These are phyloP conservation scores for Pseudotsuga menziesii DNA, from an alignment of 75 land plant genomes.

Conservation along the genomic window DNA sequence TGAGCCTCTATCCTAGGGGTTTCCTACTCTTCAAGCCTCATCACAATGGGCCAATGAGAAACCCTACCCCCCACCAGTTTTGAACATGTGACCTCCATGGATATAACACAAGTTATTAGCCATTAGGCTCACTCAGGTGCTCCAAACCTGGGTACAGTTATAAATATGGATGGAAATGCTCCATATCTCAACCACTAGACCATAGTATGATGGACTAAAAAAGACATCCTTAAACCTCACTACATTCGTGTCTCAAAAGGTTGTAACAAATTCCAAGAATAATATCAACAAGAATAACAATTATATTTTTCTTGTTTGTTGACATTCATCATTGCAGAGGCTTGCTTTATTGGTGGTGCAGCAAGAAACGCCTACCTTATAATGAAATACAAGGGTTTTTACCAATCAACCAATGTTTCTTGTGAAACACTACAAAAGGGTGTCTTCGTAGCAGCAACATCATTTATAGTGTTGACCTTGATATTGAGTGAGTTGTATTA, in stretches of 20 bases:
- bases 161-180: too few relatives aligned
- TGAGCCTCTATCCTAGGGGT: too few relatives aligned
- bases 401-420: constrained; percentile 39
- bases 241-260: background rate
- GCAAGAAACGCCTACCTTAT: constrained; percentile 67
- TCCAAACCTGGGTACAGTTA: background rate
- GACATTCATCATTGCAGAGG: constrained; percentile 70
- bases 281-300: background rate
- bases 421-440: constrained; percentile 80
- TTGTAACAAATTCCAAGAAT: background rate
- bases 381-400: constrained; percentile 42
- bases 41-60: too few relatives aligned
- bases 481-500: constrained; percentile 77
- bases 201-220: too few relatives aligned
- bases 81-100: too few relatives aligned
- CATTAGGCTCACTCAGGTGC: too few relatives aligned
- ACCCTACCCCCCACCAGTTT: too few relatives aligned
- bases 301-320: constrained; percentile 43
- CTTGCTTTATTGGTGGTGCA: constrained; percentile 78
- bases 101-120: too few relatives aligned
- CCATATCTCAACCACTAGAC: background rate
- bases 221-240: background rate
- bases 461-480: constrained; percentile 78
- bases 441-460: constrained; percentile 78
- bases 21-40: too few relatives aligned